Conservation (phyloP, 192 early-diverging fungal genomes). For the Rhizoclosmatium sp. region DNA sequence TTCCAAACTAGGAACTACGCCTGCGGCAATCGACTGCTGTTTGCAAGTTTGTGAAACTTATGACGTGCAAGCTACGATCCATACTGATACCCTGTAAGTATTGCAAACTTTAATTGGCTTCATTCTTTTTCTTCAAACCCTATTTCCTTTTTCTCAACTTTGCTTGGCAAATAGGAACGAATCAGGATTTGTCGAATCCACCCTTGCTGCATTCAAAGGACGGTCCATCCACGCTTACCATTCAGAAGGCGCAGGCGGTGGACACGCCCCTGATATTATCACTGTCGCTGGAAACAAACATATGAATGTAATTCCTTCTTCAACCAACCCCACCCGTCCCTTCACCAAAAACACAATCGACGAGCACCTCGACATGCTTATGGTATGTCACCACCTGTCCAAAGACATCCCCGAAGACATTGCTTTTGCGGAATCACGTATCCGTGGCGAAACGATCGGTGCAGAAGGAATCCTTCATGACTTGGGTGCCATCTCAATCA, state of each 20-base stretch:
- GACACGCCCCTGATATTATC: conserved; percentile 82
- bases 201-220: conserved; percentile 87
- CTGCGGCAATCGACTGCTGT: conserved; percentile 91
- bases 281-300: conserved; percentile 66
- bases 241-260: conserved; percentile 95
- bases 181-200: conserved; percentile 92
- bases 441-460: conserved; percentile 96
- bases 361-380: conserved; percentile 98
- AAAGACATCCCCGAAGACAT: conserved; percentile 95
- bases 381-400: conserved; percentile 96
- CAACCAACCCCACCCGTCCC: conserved; percentile 96
- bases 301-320: conserved; percentile 89
- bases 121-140: neutral
- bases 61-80: conserved; percentile 88
- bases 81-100: conserved; percentile 86
- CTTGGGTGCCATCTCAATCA: conserved; percentile 92
- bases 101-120: neutral
- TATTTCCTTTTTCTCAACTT: neutral
- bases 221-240: conserved; percentile 97
- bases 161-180: conserved; percentile 68
- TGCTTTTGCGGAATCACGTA: conserved; percentile 95
- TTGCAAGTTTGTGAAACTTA: conserved; percentile 83
- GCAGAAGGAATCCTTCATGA: conserved; percentile 98
- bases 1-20: conserved; percentile 78
- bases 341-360: conserved; percentile 95